Conservation (phyloP, 768 basidiomycete genomes). For the Russula foetens region DNA sequence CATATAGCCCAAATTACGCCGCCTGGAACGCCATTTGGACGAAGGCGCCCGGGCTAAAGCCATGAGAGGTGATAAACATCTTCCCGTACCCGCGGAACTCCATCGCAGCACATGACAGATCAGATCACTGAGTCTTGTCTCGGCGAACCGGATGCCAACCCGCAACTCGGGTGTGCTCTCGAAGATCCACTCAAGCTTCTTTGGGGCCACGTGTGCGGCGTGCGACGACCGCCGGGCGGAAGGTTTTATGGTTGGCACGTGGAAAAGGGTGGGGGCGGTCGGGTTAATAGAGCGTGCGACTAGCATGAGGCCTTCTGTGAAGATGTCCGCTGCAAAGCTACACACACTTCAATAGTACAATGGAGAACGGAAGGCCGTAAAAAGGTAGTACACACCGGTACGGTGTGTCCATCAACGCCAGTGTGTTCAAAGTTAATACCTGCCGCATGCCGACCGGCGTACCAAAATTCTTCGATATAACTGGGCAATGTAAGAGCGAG, state of each 20-base stretch:
- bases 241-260: conserved; percentile 70
- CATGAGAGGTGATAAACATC: conserved; percentile 91
- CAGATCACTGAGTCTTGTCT: conserved; percentile 87
- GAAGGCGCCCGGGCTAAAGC: conserved; percentile 95
- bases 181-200: conserved; percentile 94
- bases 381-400: conserved; percentile 41
- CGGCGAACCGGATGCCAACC: conserved; percentile 85
- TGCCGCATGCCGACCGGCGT: too few relatives aligned
- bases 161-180: conserved; percentile 62
- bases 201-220: conserved; percentile 62
- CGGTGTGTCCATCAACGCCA: conserved; percentile 95
- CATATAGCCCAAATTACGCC: conserved; percentile 89
- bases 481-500: too few relatives aligned
- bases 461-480: too few relatives aligned
- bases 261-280: conserved; percentile 89
- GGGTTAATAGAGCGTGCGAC: conserved; percentile 96
- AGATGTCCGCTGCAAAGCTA: conserved; percentile 85
- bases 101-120: conserved; percentile 95
- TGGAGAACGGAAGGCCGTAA: background rate
- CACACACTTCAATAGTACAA: background rate
- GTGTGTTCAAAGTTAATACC: conserved; percentile 99
- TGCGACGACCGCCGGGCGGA: conserved; percentile 25
- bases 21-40: conserved; percentile 99
- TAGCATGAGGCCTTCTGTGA: conserved; percentile 96
- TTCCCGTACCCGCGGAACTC: conserved; percentile 93